These are phyloP conservation scores for Colletotrichum sidae DNA, from an alignment of 2,329 filamentous ascomycete genomes.

Conservation along the genomic window DNA sequence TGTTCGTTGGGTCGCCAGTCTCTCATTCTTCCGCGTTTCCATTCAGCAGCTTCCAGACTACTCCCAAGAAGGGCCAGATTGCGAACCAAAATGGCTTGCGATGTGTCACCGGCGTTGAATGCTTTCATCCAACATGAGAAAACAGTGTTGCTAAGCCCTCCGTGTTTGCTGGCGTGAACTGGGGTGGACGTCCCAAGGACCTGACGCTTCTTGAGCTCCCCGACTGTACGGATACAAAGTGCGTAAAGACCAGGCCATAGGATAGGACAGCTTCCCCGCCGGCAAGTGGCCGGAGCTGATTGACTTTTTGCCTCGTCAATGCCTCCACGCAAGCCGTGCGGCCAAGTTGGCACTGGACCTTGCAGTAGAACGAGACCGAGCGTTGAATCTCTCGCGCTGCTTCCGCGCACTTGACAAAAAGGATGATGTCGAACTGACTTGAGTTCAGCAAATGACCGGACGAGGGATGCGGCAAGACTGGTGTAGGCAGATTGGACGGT, in stretches of 20 bases:
- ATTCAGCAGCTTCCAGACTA: background rate
- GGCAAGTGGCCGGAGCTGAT: slow-evolving; percentile 7
- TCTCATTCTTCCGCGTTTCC: background rate
- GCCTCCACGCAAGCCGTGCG: too few relatives aligned
- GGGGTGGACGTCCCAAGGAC: background rate
- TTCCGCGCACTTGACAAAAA: too few relatives aligned
- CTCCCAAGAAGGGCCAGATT: slow-evolving; percentile 16
- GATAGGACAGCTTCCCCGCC: background rate
- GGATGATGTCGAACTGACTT: too few relatives aligned
- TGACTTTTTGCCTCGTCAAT: slow-evolving; percentile 11
- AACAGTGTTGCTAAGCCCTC: background rate
- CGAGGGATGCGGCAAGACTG: too few relatives aligned
- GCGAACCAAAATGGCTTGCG: slow-evolving; percentile 5
- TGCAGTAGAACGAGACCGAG: too few relatives aligned
- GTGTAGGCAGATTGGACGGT: too few relatives aligned
- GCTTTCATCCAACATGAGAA: slow-evolving; percentile 3
- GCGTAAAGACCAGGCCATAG: too few relatives aligned
- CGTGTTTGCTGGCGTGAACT: background rate
- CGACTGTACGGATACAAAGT: background rate
- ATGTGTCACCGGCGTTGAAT: background rate
- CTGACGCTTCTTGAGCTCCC: slow-evolving; percentile 6
- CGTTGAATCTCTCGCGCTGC: too few relatives aligned
- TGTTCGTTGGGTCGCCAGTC: background rate
- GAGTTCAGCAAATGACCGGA: too few relatives aligned
- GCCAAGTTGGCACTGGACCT: too few relatives aligned